Conservation (phyloP, 1,284 basidiomycete species). For the Ceratobasidium sp. region DNA sequence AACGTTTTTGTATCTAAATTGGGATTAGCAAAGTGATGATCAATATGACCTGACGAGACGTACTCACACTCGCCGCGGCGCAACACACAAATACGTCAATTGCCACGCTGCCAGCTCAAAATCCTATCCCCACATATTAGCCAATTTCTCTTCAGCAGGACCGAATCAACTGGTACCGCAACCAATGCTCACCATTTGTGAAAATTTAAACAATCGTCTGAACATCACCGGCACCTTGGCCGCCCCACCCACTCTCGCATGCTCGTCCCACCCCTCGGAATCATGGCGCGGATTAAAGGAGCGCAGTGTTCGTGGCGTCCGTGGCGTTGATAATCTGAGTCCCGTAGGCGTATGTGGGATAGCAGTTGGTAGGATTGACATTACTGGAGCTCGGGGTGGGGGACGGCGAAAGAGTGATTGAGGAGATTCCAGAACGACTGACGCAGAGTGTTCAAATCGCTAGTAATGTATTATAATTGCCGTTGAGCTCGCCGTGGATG, state of each 20-base stretch:
- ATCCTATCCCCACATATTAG: slow-evolving; percentile 68
- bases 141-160: slow-evolving; percentile 16
- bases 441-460: neutral
- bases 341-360: slow-evolving; percentile 19
- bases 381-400: neutral
- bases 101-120: slow-evolving; percentile 97
- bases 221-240: slow-evolving; percentile 78
- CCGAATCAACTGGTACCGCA: neutral
- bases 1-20: slow-evolving; percentile 83
- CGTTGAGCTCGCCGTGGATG: neutral
- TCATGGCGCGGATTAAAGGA: slow-evolving; percentile 8
- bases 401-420: slow-evolving; percentile 8
- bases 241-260: slow-evolving; percentile 63
- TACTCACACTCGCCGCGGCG: slow-evolving; percentile 90
- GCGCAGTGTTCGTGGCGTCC: slow-evolving; percentile 20
- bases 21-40: slow-evolving; percentile 3
- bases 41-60: slow-evolving; percentile 40
- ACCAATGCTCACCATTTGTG: slow-evolving; percentile 78
- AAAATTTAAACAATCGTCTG: slow-evolving; percentile 80
- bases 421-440: slow-evolving; percentile 6
- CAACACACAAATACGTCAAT: slow-evolving; percentile 89
- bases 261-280: slow-evolving; percentile 45
- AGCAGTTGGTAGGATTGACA: slow-evolving; percentile 40
- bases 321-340: slow-evolving; percentile 14
- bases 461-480: neutral